These are phyloP conservation scores for Endocladia muricata DNA, from an alignment of 31 red algal genomes.

Conservation along the genomic window DNA sequence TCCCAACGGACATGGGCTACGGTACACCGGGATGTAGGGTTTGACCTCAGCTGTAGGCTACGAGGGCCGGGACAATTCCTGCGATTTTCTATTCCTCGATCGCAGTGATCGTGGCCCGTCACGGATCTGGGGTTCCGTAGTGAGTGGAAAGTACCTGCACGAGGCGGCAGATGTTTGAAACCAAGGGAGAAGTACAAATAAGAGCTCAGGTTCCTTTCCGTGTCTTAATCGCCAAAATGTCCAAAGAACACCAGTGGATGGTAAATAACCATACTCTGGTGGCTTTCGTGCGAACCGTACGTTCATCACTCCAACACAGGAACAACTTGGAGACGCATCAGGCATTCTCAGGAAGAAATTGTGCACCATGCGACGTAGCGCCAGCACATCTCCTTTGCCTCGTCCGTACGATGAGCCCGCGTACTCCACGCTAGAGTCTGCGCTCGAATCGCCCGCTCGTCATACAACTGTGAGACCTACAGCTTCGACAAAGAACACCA, in stretches of 20 bases:
- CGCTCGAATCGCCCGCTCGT: too few relatives aligned
- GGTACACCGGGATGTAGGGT: neutral
- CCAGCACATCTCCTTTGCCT: too few relatives aligned
- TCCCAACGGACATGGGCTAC: neutral
- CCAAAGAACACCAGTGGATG: neutral
- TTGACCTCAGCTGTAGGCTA: slow-evolving; percentile 2
- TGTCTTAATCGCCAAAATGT: slow-evolving; percentile 19
- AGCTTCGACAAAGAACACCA: too few relatives aligned
- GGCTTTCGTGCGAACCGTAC: slow-evolving; percentile 4
- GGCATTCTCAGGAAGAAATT: neutral
- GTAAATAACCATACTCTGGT: slow-evolving; percentile 4
- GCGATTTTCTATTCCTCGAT: neutral
- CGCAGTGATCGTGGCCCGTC: neutral
- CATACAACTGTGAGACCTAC: too few relatives aligned
- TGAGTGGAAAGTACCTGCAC: neutral
- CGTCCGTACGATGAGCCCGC: too few relatives aligned
- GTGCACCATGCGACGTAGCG: neutral
- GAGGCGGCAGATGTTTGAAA: neutral
- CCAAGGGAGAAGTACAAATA: slow-evolving; percentile 18
- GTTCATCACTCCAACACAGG: neutral
- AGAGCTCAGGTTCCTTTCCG: slow-evolving; percentile 4
- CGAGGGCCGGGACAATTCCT: neutral
- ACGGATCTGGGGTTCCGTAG: slow-evolving; percentile 4
- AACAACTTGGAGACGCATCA: neutral
- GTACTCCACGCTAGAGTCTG: too few relatives aligned